Percentiles rank a stretch among this genome's conserved stretches.
Conservation (phyloP, 805 yeast species). For the Starmerella tilneyi region DNA sequence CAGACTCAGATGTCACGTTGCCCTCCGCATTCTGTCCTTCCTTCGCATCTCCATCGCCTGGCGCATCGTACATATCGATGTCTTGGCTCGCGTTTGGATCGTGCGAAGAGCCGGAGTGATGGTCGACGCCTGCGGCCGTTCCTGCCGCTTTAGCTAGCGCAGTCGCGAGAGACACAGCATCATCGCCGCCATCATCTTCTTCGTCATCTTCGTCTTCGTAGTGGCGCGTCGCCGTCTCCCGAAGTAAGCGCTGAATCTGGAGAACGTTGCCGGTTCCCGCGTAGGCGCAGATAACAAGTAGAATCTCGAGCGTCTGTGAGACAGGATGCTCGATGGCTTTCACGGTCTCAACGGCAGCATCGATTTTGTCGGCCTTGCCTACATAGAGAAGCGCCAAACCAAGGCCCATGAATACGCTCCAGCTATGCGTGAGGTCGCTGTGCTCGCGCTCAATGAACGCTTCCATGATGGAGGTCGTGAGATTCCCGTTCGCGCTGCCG, state of each 20-base stretch:
- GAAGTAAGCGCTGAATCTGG: conserved; percentile 82
- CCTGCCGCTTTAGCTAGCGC: conserved; percentile 12
- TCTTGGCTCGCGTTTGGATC: conserved; percentile 14
- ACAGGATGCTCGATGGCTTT: conserved; percentile 94
- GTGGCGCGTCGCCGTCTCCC: conserved; percentile 60
- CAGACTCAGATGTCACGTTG: conserved; percentile 4
- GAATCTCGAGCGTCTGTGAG: conserved; percentile 74
- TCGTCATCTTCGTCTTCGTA: conserved; percentile 53
- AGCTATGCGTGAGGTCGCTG: conserved; percentile 66
- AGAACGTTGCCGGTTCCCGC: conserved; percentile 97
- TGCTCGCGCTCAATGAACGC: conserved; percentile 78
- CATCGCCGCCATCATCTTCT: conserved; percentile 44
- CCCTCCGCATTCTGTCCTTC: conserved; percentile 21
- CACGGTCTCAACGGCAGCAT: conserved; percentile 77
- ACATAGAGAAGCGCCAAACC: conserved; percentile 85
- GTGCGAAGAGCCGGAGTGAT: background rate
- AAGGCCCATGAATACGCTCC: conserved; percentile 81
- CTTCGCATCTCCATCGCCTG: conserved; percentile 9
- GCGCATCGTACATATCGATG: conserved; percentile 20
- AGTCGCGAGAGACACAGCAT: conserved; percentile 8
- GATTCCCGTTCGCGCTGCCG: conserved; percentile 91
- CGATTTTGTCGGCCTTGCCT: conserved; percentile 92
- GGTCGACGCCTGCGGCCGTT: background rate
- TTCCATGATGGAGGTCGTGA: conserved; percentile 83
- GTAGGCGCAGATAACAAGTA: conserved; percentile 86